Conservation (phyloP, 2,329 filamentous ascomycete genomes). For the Ceratocystis ficicola region DNA sequence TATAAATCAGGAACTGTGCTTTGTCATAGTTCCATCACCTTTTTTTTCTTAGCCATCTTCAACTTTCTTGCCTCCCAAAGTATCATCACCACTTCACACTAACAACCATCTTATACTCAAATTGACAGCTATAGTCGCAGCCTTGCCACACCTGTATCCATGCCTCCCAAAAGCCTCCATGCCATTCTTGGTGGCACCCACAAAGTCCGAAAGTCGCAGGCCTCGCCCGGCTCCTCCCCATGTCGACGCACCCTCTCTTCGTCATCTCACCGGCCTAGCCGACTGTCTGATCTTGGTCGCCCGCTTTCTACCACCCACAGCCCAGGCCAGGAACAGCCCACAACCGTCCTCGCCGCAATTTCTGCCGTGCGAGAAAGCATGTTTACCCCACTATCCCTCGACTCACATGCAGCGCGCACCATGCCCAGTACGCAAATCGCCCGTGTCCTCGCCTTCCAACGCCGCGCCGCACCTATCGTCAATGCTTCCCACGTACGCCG, state of each 20-base stretch:
- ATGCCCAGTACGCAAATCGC: conserved; percentile 53
- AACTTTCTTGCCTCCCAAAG: neutral
- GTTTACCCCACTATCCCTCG: conserved; percentile 40
- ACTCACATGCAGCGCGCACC: conserved; percentile 46
- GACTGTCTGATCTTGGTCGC: neutral
- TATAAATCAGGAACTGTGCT: too few species aligned
- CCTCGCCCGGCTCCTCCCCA: conserved; percentile 16
- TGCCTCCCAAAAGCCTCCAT: conserved; percentile 29
- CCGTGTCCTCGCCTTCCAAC: conserved; percentile 50
- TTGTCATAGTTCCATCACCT: too few species aligned
- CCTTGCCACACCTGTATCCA: conserved; percentile 4
- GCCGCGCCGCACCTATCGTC: conserved; percentile 49
- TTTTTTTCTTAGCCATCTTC: neutral
- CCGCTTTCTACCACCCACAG: neutral
- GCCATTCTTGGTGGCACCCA: conserved; percentile 30
- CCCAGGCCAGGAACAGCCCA: neutral
- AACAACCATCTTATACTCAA: too few species aligned
- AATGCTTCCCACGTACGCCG: conserved; percentile 55
- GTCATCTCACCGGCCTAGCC: neutral
- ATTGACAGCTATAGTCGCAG: too few species aligned
- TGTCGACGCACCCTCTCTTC: neutral
- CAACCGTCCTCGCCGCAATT: conserved; percentile 43
- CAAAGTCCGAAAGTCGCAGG: conserved; percentile 5
- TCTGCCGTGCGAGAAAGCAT: conserved; percentile 48
- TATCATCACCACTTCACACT: too few species aligned